These are phyloP conservation scores for Capsicum chinense DNA, from an alignment of 257 asterid genomes.

Conservation along the genomic window DNA sequence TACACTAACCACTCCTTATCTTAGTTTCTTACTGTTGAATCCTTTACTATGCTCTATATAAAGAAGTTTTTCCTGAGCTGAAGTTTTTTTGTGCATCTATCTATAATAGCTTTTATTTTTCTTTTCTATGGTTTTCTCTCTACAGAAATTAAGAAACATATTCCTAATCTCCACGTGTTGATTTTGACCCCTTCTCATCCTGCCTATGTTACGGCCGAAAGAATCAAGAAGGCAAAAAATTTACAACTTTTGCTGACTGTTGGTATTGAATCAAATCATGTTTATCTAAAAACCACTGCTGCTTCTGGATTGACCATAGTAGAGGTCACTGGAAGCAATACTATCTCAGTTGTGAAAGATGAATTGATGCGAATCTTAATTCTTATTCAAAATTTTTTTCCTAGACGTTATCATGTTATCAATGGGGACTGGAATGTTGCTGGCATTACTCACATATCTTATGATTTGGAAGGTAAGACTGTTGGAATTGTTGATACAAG, in stretches of 20 bases:
- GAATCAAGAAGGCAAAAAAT: slow-evolving; percentile 91
- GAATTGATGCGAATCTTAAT: slow-evolving; percentile 86
- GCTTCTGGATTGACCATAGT: slow-evolving; percentile 96
- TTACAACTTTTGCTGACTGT: slow-evolving; percentile 89
- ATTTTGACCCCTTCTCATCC: slow-evolving; percentile 98
- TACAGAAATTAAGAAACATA: slow-evolving; percentile 93
- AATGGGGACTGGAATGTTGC: slow-evolving; percentile 95
- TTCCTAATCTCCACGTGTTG: slow-evolving; percentile 89
- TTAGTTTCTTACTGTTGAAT: background rate
- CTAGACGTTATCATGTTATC: slow-evolving; percentile 85
- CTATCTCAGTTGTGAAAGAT: slow-evolving; percentile 94
- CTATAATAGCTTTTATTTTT: background rate
- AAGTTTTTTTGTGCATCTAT: background rate
- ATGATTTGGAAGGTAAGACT: slow-evolving; percentile 98
- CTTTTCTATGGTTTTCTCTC: slow-evolving; percentile 27
- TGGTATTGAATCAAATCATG: slow-evolving; percentile 94
- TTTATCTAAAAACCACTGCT: slow-evolving; percentile 94
- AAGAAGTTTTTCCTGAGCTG: background rate
- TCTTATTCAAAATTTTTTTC: slow-evolving; percentile 44
- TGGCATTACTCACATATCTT: slow-evolving; percentile 80
- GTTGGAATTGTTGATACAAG: slow-evolving; percentile 99
- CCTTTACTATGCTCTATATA: background rate
- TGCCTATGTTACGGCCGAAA: slow-evolving; percentile 90
- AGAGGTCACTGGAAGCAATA: slow-evolving; percentile 96
- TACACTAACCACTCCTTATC: background rate